Evolutionary conservation across 2,329 filamentous ascomycete species (phyloP).

Genomic region (Diaporthe citri): DNA sequence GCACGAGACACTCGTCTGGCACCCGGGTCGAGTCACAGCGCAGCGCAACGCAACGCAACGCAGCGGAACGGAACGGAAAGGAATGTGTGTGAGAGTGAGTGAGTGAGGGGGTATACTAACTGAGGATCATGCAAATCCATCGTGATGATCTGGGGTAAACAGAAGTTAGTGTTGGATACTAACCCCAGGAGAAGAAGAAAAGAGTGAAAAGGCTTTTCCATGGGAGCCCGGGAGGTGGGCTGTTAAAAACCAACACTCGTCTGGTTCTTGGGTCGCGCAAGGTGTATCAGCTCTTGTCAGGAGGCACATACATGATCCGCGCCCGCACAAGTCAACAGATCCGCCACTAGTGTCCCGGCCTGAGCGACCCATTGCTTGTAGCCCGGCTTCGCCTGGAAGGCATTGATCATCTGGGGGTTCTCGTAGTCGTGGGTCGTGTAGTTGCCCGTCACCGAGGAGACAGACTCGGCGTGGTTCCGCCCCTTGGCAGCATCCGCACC

Average conservation of each 20-base stretch:
- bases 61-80: neutral
- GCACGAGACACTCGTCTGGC: slow-evolving; percentile 30
- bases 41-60: neutral
- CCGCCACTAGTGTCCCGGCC: slow-evolving; percentile 93
- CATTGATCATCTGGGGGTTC: slow-evolving; percentile 67
- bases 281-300: slow-evolving; percentile 11
- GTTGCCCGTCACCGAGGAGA: slow-evolving; percentile 57
- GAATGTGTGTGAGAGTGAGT: neutral
- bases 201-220: neutral
- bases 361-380: slow-evolving; percentile 99
- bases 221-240: neutral
- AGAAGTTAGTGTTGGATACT: slow-evolving; percentile 29
- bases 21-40: slow-evolving; percentile 3
- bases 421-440: slow-evolving; percentile 76
- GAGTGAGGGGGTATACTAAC: slow-evolving; percentile 40
- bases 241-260: slow-evolving; percentile 29
- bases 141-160: slow-evolving; percentile 77
- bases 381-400: slow-evolving; percentile 84
- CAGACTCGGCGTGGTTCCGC: slow-evolving; percentile 55
- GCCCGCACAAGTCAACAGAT: slow-evolving; percentile 93
- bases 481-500: slow-evolving; percentile 53
- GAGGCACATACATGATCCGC: slow-evolving; percentile 81
- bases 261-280: slow-evolving; percentile 30
- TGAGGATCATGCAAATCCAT: slow-evolving; percentile 98
- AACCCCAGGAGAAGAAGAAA: neutral